Percentiles rank a stretch among this genome's conserved stretches.
These are phyloP conservation scores for Eimeria maxima DNA, from an alignment of 169 alveolate genomes.

Conservation along the genomic window DNA sequence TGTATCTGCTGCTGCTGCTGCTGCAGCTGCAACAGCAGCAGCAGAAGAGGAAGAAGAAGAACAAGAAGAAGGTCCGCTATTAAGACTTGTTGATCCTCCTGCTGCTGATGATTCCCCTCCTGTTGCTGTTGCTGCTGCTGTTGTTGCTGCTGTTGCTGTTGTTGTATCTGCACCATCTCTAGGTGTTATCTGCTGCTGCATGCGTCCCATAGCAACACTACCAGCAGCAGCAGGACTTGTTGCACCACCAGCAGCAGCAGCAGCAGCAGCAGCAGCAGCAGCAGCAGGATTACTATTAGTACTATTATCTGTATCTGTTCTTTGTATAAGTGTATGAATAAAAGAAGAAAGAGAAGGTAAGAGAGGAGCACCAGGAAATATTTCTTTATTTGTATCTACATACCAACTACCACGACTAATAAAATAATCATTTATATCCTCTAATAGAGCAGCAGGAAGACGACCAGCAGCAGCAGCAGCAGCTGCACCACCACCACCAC, in stretches of 20 bases:
- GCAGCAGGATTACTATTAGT: background rate
- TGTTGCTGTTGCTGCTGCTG: background rate
- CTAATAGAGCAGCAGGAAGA: background rate
- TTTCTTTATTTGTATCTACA: background rate
- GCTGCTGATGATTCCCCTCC: background rate
- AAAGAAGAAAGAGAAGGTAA: background rate
- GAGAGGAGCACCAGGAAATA: background rate
- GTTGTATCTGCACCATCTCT: background rate
- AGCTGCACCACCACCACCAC: no score
- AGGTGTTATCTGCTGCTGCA: background rate
- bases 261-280: conserved; percentile 31
- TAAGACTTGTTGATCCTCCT: background rate
- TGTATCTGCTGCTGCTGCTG: background rate
- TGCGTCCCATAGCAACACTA: background rate
- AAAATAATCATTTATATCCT: background rate
- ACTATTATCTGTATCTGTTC: background rate
- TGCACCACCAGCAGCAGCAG: background rate
- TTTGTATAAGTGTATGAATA: background rate
- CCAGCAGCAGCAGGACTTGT: background rate
- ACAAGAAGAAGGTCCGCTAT: background rate
- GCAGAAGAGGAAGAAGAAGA: background rate
- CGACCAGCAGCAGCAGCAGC: background rate
- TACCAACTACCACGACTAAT: background rate
- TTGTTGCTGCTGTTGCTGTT: background rate
- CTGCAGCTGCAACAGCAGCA: background rate